These are phyloP conservation scores for Aureobasidium sp. DNA, from an alignment of 2,329 filamentous ascomycete genomes.

Conservation along the genomic window DNA sequence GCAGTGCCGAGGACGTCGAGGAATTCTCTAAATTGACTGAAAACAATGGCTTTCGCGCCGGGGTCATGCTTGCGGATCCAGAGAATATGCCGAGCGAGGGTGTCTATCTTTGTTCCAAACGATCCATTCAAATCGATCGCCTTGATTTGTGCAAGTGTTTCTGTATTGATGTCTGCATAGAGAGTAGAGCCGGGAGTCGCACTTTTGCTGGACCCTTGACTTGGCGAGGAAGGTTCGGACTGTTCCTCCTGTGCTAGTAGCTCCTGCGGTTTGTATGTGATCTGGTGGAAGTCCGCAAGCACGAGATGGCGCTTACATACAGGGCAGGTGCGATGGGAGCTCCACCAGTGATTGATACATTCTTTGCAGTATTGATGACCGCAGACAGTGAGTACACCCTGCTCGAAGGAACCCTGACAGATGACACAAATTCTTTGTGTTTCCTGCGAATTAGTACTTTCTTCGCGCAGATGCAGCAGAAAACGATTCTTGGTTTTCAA, in stretches of 20 bases:
- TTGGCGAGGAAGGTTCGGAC: constrained; percentile 29
- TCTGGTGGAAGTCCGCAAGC: constrained; percentile 68
- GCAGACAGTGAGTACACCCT: constrained; percentile 78
- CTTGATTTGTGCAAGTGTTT: constrained; percentile 71
- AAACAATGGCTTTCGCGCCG: constrained; percentile 86
- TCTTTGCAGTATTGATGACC: constrained; percentile 81
- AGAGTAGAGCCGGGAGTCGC: constrained; percentile 43
- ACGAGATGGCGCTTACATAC: constrained; percentile 69
- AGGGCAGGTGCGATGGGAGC: constrained; percentile 67
- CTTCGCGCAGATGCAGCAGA: constrained; percentile 54
- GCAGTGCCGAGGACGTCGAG: constrained; percentile 65
- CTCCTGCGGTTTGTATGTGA: constrained; percentile 71
- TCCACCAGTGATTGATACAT: constrained; percentile 76
- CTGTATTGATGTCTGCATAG: constrained; percentile 68
- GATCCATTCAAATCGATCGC: constrained; percentile 66
- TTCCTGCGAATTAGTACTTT: constrained; percentile 54
- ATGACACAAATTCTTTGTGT: constrained; percentile 70
- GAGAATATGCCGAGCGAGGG: constrained; percentile 61
- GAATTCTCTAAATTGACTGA: constrained; percentile 84
- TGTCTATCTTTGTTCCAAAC: constrained; percentile 89
- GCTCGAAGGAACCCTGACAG: constrained; percentile 67
- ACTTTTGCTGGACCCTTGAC: constrained; percentile 17
- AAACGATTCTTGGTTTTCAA: constrained; percentile 72
- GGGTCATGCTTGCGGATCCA: constrained; percentile 81
- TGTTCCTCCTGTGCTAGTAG: constrained; percentile 59